These are phyloP conservation scores for Colletotrichum paranaense DNA, from an alignment of 2,329 filamentous ascomycete species.

Conservation along the genomic window DNA sequence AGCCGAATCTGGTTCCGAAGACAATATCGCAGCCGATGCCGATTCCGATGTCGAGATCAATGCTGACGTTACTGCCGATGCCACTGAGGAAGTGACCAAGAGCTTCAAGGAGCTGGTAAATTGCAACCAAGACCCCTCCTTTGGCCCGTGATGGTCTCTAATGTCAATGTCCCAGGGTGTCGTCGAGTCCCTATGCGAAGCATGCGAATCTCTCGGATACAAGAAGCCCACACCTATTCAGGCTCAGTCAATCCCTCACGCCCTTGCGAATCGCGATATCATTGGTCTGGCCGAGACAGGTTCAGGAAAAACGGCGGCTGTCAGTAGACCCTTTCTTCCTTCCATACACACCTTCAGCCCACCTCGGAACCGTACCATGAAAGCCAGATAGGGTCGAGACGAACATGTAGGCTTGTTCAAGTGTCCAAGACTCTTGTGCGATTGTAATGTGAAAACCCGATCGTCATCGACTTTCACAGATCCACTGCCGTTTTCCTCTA, in stretches of 20 bases:
- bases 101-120: constrained; percentile 74
- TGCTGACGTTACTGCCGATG: constrained; percentile 40
- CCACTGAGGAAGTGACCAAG: constrained; percentile 54
- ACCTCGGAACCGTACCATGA: neutral
- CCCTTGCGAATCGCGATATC: constrained; percentile 83
- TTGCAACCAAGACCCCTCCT: neutral
- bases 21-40: constrained; percentile 37
- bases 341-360: too few species aligned
- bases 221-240: constrained; percentile 92
- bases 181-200: constrained; percentile 88
- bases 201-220: constrained; percentile 85
- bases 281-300: constrained; percentile 97
- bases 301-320: constrained; percentile 91
- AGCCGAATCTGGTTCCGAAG: constrained; percentile 10
- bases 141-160: too few species aligned
- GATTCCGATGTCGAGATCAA: neutral
- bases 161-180: constrained; percentile 68
- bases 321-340: neutral
- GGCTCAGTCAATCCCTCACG: constrained; percentile 82
- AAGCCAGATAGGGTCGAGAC: neutral
- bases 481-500: neutral
- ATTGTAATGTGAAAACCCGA: neutral
- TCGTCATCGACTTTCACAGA: neutral
- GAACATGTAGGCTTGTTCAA: neutral
- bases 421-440: neutral